Evolutionary conservation across 768 basidiomycete species (phyloP).

Genomic region (Pisolithus sp.): DNA sequence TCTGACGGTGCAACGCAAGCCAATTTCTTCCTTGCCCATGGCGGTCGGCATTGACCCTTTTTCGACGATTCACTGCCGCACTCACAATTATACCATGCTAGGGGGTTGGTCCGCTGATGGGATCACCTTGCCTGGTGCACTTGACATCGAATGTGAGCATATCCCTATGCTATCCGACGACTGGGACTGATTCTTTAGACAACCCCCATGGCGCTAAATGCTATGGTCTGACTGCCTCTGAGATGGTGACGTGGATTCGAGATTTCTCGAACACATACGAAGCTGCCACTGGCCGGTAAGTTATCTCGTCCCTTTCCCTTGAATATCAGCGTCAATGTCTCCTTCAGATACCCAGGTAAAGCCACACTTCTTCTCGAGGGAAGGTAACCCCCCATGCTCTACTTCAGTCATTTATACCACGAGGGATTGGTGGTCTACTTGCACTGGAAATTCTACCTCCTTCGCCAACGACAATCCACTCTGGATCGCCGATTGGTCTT

Average conservation of each 20-base stretch:
- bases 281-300: constrained; percentile 40
- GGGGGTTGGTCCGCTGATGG: constrained; percentile 53
- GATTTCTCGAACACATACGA: constrained; percentile 60
- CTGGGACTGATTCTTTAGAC: constrained; percentile 28
- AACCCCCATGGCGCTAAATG: constrained; percentile 47
- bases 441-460: constrained; percentile 51
- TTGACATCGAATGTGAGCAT: constrained; percentile 55
- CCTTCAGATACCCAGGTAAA: constrained; percentile 36
- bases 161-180: neutral
- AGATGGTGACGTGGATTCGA: constrained; percentile 57
- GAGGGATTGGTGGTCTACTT: constrained; percentile 62
- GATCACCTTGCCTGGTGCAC: constrained; percentile 55
- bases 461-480: constrained; percentile 50
- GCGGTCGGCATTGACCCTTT: constrained; percentile 30
- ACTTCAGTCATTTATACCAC: constrained; percentile 53
- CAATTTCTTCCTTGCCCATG: constrained; percentile 49
- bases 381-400: neutral
- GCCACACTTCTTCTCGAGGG: constrained; percentile 1
- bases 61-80: neutral
- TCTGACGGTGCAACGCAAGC: constrained; percentile 56
- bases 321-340: neutral
- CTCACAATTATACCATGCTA: constrained; percentile 8
- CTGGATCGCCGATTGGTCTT: constrained; percentile 53
- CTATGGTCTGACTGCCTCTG: constrained; percentile 44
- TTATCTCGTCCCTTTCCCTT: neutral